phyloP scores from a whole-genome alignment of 2,329 filamentous ascomycete genomes.

The Cryphonectria naterciae region DNA sequence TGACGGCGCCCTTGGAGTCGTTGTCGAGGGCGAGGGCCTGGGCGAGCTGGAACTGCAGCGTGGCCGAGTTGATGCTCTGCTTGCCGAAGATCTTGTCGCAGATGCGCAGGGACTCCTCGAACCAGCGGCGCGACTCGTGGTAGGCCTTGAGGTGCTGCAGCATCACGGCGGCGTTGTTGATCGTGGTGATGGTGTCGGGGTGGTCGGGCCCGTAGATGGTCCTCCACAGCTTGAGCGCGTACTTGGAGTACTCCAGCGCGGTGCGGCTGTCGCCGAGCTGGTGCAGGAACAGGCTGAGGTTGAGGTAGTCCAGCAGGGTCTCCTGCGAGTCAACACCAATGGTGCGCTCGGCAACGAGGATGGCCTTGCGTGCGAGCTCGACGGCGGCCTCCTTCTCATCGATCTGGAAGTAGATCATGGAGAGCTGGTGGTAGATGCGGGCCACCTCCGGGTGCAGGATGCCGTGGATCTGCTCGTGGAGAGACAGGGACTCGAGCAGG shows the following conservation, averaged over 20 bases:
- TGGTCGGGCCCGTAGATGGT: slow-evolving; percentile 92
- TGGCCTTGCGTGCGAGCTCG: slow-evolving; percentile 93
- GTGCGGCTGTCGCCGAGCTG: slow-evolving; percentile 86
- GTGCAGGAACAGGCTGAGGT: slow-evolving; percentile 92
- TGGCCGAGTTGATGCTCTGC: slow-evolving; percentile 89
- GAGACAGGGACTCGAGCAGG: slow-evolving; percentile 89
- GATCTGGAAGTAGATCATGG: slow-evolving; percentile 95
- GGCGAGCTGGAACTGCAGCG: slow-evolving; percentile 93
- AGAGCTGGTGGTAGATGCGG: slow-evolving; percentile 90
- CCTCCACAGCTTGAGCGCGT: slow-evolving; percentile 95
- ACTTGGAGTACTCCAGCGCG: slow-evolving; percentile 86
- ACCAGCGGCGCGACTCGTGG: slow-evolving; percentile 94
- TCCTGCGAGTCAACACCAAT: slow-evolving; percentile 92
- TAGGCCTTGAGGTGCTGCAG: slow-evolving; percentile 94
- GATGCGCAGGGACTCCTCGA: slow-evolving; percentile 86
- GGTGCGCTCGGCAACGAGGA: slow-evolving; percentile 93
- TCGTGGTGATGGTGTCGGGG: slow-evolving; percentile 96
- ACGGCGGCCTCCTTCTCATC: slow-evolving; percentile 96
- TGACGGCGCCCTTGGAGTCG: slow-evolving; percentile 88
- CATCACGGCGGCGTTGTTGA: slow-evolving; percentile 99
- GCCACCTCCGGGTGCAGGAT: slow-evolving; percentile 96
- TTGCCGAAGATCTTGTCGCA: slow-evolving; percentile 90
- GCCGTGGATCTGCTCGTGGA: slow-evolving; percentile 98
- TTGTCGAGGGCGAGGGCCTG: slow-evolving; percentile 95
- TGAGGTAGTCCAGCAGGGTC: slow-evolving; percentile 93